Conservation (phyloP, 1,284 basidiomycete genomes). For the Melampsora americana region DNA sequence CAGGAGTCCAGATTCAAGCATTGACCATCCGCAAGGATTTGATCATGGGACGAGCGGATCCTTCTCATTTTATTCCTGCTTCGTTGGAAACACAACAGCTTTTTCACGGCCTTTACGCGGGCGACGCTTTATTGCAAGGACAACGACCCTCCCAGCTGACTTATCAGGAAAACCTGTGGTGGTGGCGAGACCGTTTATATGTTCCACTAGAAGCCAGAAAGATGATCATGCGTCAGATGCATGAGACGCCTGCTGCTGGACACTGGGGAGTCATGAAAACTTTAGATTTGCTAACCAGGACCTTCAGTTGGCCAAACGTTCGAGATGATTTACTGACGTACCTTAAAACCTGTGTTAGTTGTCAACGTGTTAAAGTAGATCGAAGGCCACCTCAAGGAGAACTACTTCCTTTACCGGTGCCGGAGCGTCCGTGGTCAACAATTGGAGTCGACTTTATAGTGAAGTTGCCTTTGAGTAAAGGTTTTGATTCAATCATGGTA, state of each 20-base stretch:
- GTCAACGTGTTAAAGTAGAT: neutral
- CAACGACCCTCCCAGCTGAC: neutral
- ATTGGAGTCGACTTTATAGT: constrained; percentile 59
- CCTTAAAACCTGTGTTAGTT: no score
- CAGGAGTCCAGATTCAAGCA: no score
- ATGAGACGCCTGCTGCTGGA: no score
- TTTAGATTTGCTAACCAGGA: no score
- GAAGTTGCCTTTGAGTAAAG: constrained; percentile 55
- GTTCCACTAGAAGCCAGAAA: no score
- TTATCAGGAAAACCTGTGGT: neutral
- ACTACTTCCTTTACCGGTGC: constrained; percentile 54
- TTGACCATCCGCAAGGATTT: no score
- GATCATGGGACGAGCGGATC: no score
- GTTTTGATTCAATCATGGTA: constrained; percentile 56
- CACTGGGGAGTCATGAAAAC: no score
- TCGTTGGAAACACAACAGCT: neutral
- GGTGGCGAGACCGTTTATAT: neutral
- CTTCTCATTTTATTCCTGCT: neutral
- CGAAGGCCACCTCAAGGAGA: constrained; percentile 48
- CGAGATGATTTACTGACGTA: no score
- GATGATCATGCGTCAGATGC: no score
- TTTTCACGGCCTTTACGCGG: no score
- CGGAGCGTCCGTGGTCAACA: constrained; percentile 54
- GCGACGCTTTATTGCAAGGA: neutral
- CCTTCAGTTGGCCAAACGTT: no score